Evolutionary conservation across 176 grass and related monocot species (phyloP).

Genomic region (Themeda triandra): DNA sequence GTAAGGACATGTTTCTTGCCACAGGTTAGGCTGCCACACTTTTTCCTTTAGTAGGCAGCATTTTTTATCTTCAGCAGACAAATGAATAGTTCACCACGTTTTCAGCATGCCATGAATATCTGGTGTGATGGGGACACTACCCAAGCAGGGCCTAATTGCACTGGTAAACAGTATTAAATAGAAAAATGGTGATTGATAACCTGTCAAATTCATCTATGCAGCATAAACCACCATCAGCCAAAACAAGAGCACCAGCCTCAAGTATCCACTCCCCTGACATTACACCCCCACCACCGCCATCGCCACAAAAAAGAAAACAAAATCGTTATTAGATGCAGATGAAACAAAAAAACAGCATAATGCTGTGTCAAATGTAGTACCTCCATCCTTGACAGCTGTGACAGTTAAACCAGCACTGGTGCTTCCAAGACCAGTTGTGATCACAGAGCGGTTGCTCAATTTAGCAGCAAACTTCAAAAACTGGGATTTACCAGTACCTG

Average conservation of each 20-base stretch:
- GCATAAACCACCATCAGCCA: slow-evolving; percentile 95
- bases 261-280: slow-evolving; percentile 93
- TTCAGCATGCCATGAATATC: not conserved
- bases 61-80: not conserved
- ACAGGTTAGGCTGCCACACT: not conserved
- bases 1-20: not conserved
- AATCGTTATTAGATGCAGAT: slow-evolving; percentile 5
- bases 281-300: not conserved
- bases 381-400: slow-evolving; percentile 96
- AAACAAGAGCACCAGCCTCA: slow-evolving; percentile 93
- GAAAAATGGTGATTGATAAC: slow-evolving; percentile 17
- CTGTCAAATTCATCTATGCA: slow-evolving; percentile 99
- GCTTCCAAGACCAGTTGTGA: slow-evolving; percentile 91
- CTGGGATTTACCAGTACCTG: slow-evolving; percentile 95
- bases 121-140: not conserved
- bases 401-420: slow-evolving; percentile 97
- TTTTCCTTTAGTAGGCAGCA: not conserved
- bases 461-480: slow-evolving; percentile 97
- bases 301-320: not conserved
- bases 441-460: slow-evolving; percentile 86
- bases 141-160: not conserved
- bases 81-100: not conserved
- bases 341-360: slow-evolving; percentile 11
- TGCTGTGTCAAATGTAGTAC: slow-evolving; percentile 46
- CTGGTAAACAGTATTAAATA: not conserved